Evolutionary conservation across 352 stramenopile genomes (phyloP), one percentile per base, ranked within the genome.

Genomic region (Phytophthora lateralis): DNA sequence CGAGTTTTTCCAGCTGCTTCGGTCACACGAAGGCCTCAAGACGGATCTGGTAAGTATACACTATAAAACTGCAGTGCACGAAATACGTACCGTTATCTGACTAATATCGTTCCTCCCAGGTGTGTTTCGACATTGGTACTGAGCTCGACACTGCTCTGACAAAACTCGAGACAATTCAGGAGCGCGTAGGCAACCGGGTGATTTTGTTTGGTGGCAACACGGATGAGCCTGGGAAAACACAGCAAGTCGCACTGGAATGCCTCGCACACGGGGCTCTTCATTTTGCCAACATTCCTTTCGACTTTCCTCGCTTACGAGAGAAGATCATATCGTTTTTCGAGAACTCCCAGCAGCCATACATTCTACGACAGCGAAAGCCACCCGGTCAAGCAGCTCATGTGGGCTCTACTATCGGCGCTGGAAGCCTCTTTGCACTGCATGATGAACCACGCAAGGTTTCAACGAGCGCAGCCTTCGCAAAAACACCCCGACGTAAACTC

Each of bases 101-200:
- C n/a, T 11, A 42, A 15, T 30, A 30, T 30, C 26, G 26, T 17
- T 48, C 17, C 11, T 34, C 5, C 45, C 51, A 91, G 82, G 56
- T 92, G 5, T 86, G 77, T 27, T 90, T 87, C 45, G 84, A 91
- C 42, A 72, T 90, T 29, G 80, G 78, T 1, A 60, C 41, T 9
- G 68, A 82, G 2, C 60, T 90, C 17, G 76, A 87, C 37, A 61
- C 55, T 9, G 78, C 82, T 0, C 27, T 85, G 10, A 46, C 61
- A 8, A 88, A 78, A 26, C 75, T 88, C 18, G 30, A 57, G 7
- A 37, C 56, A 10, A 69, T 90, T 2, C 71, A 84, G 24, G n/a
- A 20, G 5, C 26, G 60, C 3, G 57, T 87, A 15, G 79, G 76
- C 2, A 73, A 70, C 15, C 59, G 75, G 0, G 76, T 93, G 27